A percentile compares a stretch with the other conserved stretches of the same genome.
Evolutionary conservation across 179 eudicot species (phyloP).

Genomic region (Silene vulgaris): DNA sequence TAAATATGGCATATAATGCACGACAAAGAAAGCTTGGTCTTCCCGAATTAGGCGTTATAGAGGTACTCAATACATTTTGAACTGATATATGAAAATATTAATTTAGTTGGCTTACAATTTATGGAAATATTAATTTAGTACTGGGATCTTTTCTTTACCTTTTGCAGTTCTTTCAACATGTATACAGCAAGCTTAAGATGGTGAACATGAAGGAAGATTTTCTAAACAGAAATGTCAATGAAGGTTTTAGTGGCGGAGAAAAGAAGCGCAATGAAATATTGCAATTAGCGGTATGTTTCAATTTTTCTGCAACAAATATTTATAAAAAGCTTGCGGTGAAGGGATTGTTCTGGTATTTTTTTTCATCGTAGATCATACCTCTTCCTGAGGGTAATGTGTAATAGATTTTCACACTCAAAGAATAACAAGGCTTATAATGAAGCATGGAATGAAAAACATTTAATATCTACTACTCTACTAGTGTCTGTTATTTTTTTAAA

Average conservation of each 20-base stretch:
- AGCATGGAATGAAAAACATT: not conserved
- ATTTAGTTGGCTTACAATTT: not conserved
- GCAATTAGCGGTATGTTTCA: conserved; percentile 80
- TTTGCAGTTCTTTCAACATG: conserved; percentile 74
- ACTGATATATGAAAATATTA: not conserved
- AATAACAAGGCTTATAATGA: not conserved
- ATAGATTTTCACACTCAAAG: not conserved
- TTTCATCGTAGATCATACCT: not conserved
- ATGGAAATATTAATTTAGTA: not conserved
- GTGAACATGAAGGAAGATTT: conserved; percentile 90
- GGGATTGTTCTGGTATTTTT: conserved; percentile 1
- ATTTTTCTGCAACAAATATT: not conserved
- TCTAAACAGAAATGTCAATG: conserved; percentile 88
- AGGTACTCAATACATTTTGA: conserved; percentile 38
- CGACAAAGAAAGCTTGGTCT: conserved; percentile 77
- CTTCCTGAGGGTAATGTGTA: not conserved
- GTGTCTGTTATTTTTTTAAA: not conserved
- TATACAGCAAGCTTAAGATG: conserved; percentile 67
- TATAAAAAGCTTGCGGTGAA: not conserved
- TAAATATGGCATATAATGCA: conserved; percentile 94
- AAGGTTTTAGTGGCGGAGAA: conserved; percentile 99
- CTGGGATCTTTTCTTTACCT: conserved; percentile 1
- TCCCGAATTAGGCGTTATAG: conserved; percentile 80
- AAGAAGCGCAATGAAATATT: conserved; percentile 91
- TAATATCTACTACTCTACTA: not conserved